Evolutionary conservation across 139 green algal species (phyloP), one percentile per base, ranked within the genome.

Genomic region (Chara braunii): DNA sequence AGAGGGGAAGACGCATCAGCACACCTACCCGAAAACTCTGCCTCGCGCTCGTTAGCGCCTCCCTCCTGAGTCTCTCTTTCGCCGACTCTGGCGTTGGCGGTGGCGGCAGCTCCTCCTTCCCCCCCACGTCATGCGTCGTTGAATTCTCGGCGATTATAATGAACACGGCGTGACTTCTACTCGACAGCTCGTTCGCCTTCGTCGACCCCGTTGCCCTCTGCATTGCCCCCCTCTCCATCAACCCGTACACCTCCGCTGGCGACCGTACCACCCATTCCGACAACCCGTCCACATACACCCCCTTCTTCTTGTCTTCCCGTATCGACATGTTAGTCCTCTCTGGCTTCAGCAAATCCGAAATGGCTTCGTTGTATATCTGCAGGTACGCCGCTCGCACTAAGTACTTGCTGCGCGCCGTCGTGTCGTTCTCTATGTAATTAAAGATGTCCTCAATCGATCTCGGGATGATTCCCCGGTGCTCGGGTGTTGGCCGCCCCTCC

Each of bases 341-440:
- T 1, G 91, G 87, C 68, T 94, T 95, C 32, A 98, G 78, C 51
- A 98, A 80, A 79, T 98, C 92, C 30, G 80, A 92, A 37, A 98
- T 87, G 8, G 82, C 75, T 78, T 97, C 91, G 70, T 97, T 96
- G 80, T 97, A 97, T 55, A 97, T 97, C 54, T 80, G 91, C 5
- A 97, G 75, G 75, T 95, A 95, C 0, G 85, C 89, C 2, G 87
- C 87, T 0, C 90, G 84, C 2, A 97, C 91, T 26, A 97, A 86
- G 75, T 92, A 97, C 78, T 94, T 95, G 68, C 67, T 89, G 56
- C 70, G 33, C 8, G 51, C 11, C 22, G 42, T 85, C 83, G 2
- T 77, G 74, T 95, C 89, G 45, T 82, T 86, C 45, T 90, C 70
- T 74, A 97, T 97, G 70, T 80, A 78, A 9, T 59, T 74, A 72